These are phyloP conservation scores for Blastocystis sp. DNA, from an alignment of 352 stramenopile genomes.

Conservation along the genomic window DNA sequence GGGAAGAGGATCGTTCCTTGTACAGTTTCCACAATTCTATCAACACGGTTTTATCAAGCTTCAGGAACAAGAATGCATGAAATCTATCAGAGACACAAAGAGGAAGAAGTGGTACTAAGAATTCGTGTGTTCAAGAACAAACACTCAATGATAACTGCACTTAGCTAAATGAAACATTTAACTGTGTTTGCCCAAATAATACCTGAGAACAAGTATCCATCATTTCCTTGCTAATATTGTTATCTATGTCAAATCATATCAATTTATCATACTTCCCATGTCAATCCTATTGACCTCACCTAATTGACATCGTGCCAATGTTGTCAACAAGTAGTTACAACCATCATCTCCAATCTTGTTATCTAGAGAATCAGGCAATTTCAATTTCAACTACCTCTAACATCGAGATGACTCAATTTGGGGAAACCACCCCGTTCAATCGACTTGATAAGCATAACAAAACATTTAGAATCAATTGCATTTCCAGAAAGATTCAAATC, in stretches of 20 bases:
- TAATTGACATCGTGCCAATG: background rate
- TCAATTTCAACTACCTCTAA: background rate
- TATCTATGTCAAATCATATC: background rate
- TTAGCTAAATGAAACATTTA: background rate
- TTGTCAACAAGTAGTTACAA: slow-evolving; percentile 7
- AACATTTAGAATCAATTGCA: slow-evolving; percentile 24
- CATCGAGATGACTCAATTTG: slow-evolving; percentile 13
- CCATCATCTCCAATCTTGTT: slow-evolving; percentile 41
- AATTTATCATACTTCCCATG: background rate
- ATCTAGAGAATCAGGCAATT: background rate
- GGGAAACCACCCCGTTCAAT: slow-evolving; percentile 47
- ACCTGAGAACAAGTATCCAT: background rate
- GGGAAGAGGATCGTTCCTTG: background rate
- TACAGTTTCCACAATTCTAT: too few relatives aligned
- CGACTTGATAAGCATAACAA: slow-evolving; percentile 38
- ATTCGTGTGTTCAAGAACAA: too few relatives aligned
- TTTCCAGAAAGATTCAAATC: background rate
- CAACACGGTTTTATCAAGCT: too few relatives aligned
- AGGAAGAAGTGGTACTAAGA: too few relatives aligned
- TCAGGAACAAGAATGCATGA: too few relatives aligned
- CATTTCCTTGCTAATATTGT: slow-evolving; percentile 37
- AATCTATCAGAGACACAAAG: too few relatives aligned
- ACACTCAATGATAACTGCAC: background rate
- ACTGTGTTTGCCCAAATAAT: background rate
- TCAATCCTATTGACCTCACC: background rate